These are phyloP conservation scores for Mollisiaceae sp. DNA, from an alignment of 2,329 filamentous ascomycete genomes.

Conservation along the genomic window DNA sequence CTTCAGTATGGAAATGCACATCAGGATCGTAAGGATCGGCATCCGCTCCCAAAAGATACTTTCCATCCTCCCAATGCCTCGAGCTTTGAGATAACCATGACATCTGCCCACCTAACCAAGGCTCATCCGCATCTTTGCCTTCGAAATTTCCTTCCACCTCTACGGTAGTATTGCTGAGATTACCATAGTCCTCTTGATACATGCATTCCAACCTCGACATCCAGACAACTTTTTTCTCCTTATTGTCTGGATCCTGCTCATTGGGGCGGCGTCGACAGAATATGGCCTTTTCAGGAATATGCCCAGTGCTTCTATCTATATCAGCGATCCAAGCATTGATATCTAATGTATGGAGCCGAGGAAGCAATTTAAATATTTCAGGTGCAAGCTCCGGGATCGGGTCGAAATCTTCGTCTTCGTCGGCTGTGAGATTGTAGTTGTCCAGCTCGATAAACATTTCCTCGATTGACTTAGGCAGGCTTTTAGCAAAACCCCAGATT, in stretches of 20 bases:
- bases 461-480: slow-evolving; percentile 18
- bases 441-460: slow-evolving; percentile 21
- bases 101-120: slow-evolving; percentile 13
- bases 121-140: slow-evolving; percentile 16
- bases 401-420: slow-evolving; percentile 25
- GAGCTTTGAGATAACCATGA: slow-evolving; percentile 12
- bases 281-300: slow-evolving; percentile 20
- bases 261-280: slow-evolving; percentile 18
- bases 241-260: neutral
- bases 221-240: slow-evolving; percentile 19
- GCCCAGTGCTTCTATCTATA: slow-evolving; percentile 11
- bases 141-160: slow-evolving; percentile 12
- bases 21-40: slow-evolving; percentile 8
- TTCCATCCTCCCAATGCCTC: neutral
- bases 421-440: neutral
- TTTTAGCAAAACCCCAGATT: slow-evolving; percentile 10
- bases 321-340: slow-evolving; percentile 22
- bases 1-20: neutral
- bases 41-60: slow-evolving; percentile 9
- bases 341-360: slow-evolving; percentile 22
- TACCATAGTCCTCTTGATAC: slow-evolving; percentile 16
- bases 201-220: slow-evolving; percentile 19
- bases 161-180: neutral
- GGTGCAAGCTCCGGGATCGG: slow-evolving; percentile 11
- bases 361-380: slow-evolving; percentile 13